Evolutionary conservation across 2,329 filamentous ascomycete species (phyloP), one percentile per base, ranked within the genome.

Genomic region (Xylaria sp.): DNA sequence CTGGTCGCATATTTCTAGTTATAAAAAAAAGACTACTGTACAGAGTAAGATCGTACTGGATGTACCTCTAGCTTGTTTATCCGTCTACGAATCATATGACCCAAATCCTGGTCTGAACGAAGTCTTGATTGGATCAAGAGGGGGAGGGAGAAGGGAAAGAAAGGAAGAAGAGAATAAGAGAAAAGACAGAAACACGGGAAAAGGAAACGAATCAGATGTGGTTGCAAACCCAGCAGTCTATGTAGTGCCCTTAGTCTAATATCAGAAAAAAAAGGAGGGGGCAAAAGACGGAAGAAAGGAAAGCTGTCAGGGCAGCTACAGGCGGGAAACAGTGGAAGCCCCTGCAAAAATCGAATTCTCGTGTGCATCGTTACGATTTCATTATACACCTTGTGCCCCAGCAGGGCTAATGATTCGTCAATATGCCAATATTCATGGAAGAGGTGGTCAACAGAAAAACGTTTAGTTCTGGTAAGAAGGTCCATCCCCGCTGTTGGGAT

Each of bases 401-500:
- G 45, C 21, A 12, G n/a, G 37, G 38, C 35, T 19, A 38, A 14
- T 19, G 45, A 40, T 8, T 54, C 7, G 17, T 17, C 28, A 33
- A 38, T n/a, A 46, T 23, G 40, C 31, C 37, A 53, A 42, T 54
- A 19, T 40, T 42, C 49, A 21, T 35, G 35, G 19, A 54, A 53
- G 28, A 38, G 21, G 8, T 33, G 7, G 40, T 15, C 8, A 40
- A 54, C 31, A 21, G 42, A 35, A 38, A 40, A 60, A 50, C 60
- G 55, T 42, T 57, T 38, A 65, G 45, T 40, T 51, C 47, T 63
- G 66, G 25, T 67, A 68, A 31, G 64, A 64, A 11, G 68, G 63
- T 2, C 60, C 64, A 54, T 69, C 63, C 6, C 67, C 65, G 43
- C 47, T 55, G 50, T 64, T 69, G 25, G 56, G 53, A 31, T 71